Conservation (phyloP, 805 yeast genomes). For the Cyberlindnera xishuangbannaensis region DNA sequence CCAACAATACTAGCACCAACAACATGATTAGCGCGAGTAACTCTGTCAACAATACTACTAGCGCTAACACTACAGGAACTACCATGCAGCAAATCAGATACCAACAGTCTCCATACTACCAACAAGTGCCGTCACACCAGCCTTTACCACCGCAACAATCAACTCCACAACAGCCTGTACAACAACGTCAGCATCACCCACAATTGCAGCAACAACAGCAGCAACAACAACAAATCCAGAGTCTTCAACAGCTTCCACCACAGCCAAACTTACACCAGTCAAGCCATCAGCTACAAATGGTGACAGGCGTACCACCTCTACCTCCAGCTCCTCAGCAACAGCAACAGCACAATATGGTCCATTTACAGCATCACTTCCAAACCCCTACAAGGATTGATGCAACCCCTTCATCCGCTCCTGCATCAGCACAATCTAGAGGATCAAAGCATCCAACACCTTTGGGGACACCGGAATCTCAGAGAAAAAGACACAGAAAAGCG, state of each 20-base stretch:
- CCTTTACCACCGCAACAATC: slow-evolving; percentile 2
- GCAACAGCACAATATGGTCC: no score
- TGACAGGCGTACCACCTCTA: slow-evolving; percentile 10
- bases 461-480: slow-evolving; percentile 20
- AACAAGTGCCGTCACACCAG: no score
- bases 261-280: slow-evolving; percentile 9
- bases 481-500: slow-evolving; percentile 23
- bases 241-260: slow-evolving; percentile 7
- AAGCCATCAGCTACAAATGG: slow-evolving; percentile 8
- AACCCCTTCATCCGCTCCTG: not conserved
- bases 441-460: slow-evolving; percentile 7
- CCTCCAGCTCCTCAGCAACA: slow-evolving; percentile 6
- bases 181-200: slow-evolving; percentile 1
- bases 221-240: slow-evolving; percentile 10
- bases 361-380: slow-evolving; percentile 16
- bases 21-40: no score
- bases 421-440: slow-evolving; percentile 4
- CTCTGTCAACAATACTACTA: no score
- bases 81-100: slow-evolving; percentile 15
- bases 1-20: no score
- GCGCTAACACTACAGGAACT: slow-evolving; percentile 2
- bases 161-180: slow-evolving; percentile 1
- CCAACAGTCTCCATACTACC: no score
- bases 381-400: slow-evolving; percentile 20
- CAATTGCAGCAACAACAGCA: slow-evolving; percentile 5